Base-by-base conservation (phyloP, 345 rosid species). In the Hypericum perforatum region DNA sequence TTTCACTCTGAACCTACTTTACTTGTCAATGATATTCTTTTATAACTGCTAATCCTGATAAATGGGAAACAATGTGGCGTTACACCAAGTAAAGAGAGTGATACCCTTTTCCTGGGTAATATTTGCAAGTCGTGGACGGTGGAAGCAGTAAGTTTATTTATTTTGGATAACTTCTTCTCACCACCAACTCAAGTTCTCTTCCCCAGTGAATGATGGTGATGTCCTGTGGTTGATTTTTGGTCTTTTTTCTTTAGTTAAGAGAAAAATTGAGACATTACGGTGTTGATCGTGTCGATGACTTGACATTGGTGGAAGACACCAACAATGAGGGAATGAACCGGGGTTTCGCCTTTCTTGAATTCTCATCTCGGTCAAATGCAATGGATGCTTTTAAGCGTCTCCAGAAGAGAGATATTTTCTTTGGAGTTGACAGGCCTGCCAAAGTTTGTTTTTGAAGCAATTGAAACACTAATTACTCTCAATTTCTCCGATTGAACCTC, bases 51-150 rank as follows among this genome's bases (percentile, higher is more conserved):
- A 67, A 76, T 85, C 73, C 84, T 88, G 98, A 85, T 92, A 57
- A 82, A 92, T 53, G 98, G 98, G 70, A 92, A 88, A 75, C 81
- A 88, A 49, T 92, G 98, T 56, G 97, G 94, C 67, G 97, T 92
- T 65, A 82, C 85, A 54, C 89, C 97, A 51, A 85, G 97, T 72
- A 91, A 85, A 68, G 97, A 88, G 71, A 88, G 86, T 57, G 97
- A 82, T 71, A 92, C 98, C 48, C 98, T 92, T 64, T 82, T 88
- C 67, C 70, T 92, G 72, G 91, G 95, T 67, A 89, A 92, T 72
- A 92, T 92, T 67, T 85, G 97, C 84, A 92, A 78, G 79, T 74
- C 89, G 45, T 92, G 97, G 98, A 82, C 89, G 47, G 71, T 63
- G 66, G 97, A 88, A 82, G 89, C 81, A 55, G 98, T 92, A 88